Evolutionary conservation across 345 rosid species (phyloP).

Genomic region (Brassica carinata): DNA sequence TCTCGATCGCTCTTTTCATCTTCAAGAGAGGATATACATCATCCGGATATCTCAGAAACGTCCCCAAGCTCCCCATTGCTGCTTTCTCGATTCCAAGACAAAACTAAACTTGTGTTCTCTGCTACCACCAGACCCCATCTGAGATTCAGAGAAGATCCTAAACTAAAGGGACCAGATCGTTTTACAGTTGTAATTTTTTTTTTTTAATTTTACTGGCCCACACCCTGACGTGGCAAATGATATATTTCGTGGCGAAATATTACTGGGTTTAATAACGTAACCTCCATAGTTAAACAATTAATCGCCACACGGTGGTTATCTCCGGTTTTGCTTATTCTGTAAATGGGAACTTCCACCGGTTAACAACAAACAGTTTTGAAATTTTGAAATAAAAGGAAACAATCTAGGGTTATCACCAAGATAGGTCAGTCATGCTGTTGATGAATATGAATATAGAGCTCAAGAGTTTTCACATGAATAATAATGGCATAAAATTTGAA

Average conservation of each 20-base stretch:
- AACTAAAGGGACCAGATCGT: background rate
- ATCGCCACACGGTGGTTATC: constrained; percentile 21
- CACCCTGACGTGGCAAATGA: constrained; percentile 20
- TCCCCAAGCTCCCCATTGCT: constrained; percentile 64
- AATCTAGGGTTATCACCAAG: constrained; percentile 34
- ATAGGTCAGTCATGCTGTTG: constrained; percentile 10
- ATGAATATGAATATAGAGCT: constrained; percentile 13
- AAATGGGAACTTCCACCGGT: constrained; percentile 23
- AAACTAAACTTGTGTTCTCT: background rate
- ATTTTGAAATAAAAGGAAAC: background rate
- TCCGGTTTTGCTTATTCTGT: constrained; percentile 9
- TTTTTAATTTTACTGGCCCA: background rate
- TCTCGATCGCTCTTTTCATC: constrained; percentile 65
- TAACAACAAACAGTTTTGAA: constrained; percentile 14
- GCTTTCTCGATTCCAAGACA: background rate
- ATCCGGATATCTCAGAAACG: constrained; percentile 75
- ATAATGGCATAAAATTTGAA: too few relatives aligned
- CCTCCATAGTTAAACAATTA: constrained; percentile 14
- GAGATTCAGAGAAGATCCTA: constrained; percentile 20
- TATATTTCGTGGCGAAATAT: constrained; percentile 11
- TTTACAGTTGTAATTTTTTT: background rate
- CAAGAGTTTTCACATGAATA: constrained; percentile 9
- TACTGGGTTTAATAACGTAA: constrained; percentile 28
- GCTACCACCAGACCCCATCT: constrained; percentile 17
- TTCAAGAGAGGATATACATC: constrained; percentile 88